Base-by-base conservation (phyloP, 257 asterid genomes). In the Craterostigma plantagineum region DNA sequence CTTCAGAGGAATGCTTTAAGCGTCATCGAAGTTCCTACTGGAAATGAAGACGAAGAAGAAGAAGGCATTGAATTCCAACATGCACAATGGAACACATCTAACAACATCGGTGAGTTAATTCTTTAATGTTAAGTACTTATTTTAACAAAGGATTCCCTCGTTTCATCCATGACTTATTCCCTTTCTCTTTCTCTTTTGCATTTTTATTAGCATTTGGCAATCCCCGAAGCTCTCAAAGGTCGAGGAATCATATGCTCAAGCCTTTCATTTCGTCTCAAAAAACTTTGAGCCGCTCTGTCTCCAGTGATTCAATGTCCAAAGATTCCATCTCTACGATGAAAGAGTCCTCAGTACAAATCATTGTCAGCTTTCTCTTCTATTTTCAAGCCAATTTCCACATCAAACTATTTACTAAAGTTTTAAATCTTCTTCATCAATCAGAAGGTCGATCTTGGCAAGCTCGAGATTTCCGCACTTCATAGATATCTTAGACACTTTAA, bases 1-100 rank as follows among this genome's bases (percentile, higher is more conserved):
- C 73, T 87, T 9, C 98, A 87, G 53, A 57, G 98, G 55, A 87
- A 87, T 59, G 98, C 98, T 0, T 63, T 87, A 9, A 87, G 93
- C 41, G 95, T 87, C 35, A 39, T 87, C 10, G 98, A 87, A 73
- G 67, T 78, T 57, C 95, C 95, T 8, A 79, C 90, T 16, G 95
- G 98, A 8, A 79, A 83, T 6, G 98, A 87, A 53, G 94, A 75
- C 9, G 92, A 87, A 3, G 86, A 70, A 23, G 30, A 23, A 23
- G 30, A 23, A 2, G 30, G 30, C 30, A 55, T 74, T 36, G 91
- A 74, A 50, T 75, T 73, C 17, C 93, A 83, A 48, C 76, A 75
- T 42, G 62, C 59, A 13, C 96, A 59, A 16, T 81, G 94, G 85
- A 77, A 77, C 51, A 64, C 59, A 50, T 68, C 81, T 7, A 76